Evolutionary conservation across 345 rosid species (phyloP).

Genomic region (Syzygium jambos): DNA sequence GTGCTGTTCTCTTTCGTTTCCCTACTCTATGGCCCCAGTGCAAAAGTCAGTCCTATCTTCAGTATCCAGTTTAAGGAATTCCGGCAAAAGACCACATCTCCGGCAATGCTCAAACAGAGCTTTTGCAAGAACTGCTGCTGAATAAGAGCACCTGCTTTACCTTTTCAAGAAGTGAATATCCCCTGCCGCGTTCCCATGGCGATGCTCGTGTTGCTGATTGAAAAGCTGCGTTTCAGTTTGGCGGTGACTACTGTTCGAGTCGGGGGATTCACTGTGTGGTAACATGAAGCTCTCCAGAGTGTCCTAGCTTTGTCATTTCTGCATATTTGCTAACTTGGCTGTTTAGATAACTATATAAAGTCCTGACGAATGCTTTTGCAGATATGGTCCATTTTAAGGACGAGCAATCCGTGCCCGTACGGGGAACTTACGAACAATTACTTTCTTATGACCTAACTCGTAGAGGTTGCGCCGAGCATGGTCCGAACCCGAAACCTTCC

Average conservation of each 20-base stretch:
- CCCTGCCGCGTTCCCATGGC: slow-evolving; percentile 32
- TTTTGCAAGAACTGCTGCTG: slow-evolving; percentile 23
- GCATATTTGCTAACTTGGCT: slow-evolving; percentile 3
- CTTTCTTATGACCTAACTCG: neutral
- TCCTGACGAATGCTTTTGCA: slow-evolving; percentile 3
- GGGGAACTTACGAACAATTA: neutral
- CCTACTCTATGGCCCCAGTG: neutral
- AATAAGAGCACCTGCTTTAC: slow-evolving; percentile 18
- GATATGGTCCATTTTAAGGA: neutral
- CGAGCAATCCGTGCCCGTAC: rapidly evolving
- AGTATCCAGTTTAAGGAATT: slow-evolving; percentile 8
- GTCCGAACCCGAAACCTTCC: neutral
- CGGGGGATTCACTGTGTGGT: slow-evolving; percentile 14
- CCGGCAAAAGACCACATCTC: slow-evolving; percentile 22
- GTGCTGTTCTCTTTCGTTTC: neutral
- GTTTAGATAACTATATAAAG: neutral
- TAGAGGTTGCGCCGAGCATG: neutral
- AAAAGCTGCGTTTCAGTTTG: slow-evolving; percentile 28
- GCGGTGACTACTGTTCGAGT: slow-evolving; percentile 34
- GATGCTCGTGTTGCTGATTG: slow-evolving; percentile 1
- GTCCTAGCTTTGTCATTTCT: slow-evolving; percentile 27
- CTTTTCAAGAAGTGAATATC: slow-evolving; percentile 13
- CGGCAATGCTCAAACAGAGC: slow-evolving; percentile 18
- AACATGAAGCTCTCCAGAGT: slow-evolving; percentile 18
- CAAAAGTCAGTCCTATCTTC: slow-evolving; percentile 26